phyloP scores from a whole-genome alignment of 2,329 filamentous ascomycete genomes.

The Chaetomiaceae sp. region DNA sequence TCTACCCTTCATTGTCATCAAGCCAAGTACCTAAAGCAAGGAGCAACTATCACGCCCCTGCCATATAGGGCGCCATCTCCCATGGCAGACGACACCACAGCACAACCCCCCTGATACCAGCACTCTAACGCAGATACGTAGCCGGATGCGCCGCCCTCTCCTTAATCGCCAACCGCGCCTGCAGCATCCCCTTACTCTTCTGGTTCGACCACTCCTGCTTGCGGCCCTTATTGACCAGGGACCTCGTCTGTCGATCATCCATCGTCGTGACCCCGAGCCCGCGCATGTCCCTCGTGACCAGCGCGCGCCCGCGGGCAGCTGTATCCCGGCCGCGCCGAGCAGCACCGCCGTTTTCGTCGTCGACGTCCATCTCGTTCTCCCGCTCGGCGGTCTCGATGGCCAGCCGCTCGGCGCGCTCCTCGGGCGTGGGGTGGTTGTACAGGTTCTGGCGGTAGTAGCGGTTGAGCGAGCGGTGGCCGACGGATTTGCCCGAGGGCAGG shows the following conservation, averaged over 20 bases:
- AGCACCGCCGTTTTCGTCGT: constrained; percentile 21
- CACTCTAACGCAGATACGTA: constrained; percentile 22
- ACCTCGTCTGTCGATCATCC: constrained; percentile 16
- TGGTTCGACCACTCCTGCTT: constrained; percentile 23
- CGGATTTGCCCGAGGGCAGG: constrained; percentile 80
- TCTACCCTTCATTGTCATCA: too few species aligned
- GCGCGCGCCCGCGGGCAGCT: constrained; percentile 19
- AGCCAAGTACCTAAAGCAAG: background rate
- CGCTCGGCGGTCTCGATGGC: constrained; percentile 25
- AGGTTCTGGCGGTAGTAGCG: constrained; percentile 93
- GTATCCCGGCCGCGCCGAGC: constrained; percentile 8
- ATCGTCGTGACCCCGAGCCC: constrained; percentile 21
- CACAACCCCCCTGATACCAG: background rate
- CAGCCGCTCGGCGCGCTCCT: constrained; percentile 55
- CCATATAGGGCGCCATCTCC: too few species aligned
- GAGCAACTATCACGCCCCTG: background rate
- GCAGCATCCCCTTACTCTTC: constrained; percentile 15
- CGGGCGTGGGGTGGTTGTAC: constrained; percentile 72
- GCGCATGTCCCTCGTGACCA: constrained; percentile 18
- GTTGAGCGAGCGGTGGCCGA: constrained; percentile 83
- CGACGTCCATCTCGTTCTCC: constrained; percentile 26
- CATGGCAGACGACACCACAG: background rate
- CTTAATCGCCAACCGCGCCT: constrained; percentile 24
- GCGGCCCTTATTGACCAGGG: constrained; percentile 22
- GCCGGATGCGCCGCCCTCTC: constrained; percentile 25